phyloP scores from a whole-genome alignment of 1,139 yeast genomes.

The Zygoascus meyerae region DNA sequence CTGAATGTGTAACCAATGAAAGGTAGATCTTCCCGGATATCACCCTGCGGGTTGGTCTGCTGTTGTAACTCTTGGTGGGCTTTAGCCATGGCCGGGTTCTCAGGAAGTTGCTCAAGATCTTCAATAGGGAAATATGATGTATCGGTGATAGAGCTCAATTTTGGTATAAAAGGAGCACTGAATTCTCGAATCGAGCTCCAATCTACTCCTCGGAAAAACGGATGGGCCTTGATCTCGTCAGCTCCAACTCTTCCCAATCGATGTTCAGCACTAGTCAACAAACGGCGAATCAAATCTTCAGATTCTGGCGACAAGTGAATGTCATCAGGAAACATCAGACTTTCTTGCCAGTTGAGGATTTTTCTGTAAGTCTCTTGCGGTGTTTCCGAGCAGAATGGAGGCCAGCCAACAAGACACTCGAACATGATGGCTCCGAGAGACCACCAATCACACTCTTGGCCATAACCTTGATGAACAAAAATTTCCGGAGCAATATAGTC shows the following conservation, averaged over 20 bases:
- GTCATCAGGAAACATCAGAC: slow-evolving; percentile 91
- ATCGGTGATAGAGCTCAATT: slow-evolving; percentile 81
- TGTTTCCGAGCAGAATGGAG: slow-evolving; percentile 97
- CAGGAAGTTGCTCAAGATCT: slow-evolving; percentile 92
- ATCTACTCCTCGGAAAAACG: slow-evolving; percentile 93
- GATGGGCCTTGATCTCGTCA: slow-evolving; percentile 82
- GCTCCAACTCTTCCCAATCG: slow-evolving; percentile 91
- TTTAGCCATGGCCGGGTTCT: slow-evolving; percentile 45
- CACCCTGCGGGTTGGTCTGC: slow-evolving; percentile 28
- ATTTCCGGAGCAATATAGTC: slow-evolving; percentile 99
- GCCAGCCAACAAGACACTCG: slow-evolving; percentile 98
- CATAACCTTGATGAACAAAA: slow-evolving; percentile 93
- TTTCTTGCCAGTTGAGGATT: slow-evolving; percentile 92
- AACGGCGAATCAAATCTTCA: slow-evolving; percentile 80
- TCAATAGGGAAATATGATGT: slow-evolving; percentile 98
- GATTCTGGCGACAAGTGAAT: slow-evolving; percentile 90
- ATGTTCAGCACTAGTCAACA: slow-evolving; percentile 77
- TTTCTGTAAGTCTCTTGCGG: slow-evolving; percentile 98
- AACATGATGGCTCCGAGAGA: slow-evolving; percentile 97
- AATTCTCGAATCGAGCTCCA: slow-evolving; percentile 92
- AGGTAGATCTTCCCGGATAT: slow-evolving; percentile 68
- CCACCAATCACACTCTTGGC: slow-evolving; percentile 99
- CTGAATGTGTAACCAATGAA: slow-evolving; percentile 96
- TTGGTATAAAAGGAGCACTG: slow-evolving; percentile 91
- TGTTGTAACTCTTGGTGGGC: slow-evolving; percentile 19